These are phyloP conservation scores for Solanum peruvianum DNA, from an alignment of 257 asterid genomes.

Conservation along the genomic window DNA sequence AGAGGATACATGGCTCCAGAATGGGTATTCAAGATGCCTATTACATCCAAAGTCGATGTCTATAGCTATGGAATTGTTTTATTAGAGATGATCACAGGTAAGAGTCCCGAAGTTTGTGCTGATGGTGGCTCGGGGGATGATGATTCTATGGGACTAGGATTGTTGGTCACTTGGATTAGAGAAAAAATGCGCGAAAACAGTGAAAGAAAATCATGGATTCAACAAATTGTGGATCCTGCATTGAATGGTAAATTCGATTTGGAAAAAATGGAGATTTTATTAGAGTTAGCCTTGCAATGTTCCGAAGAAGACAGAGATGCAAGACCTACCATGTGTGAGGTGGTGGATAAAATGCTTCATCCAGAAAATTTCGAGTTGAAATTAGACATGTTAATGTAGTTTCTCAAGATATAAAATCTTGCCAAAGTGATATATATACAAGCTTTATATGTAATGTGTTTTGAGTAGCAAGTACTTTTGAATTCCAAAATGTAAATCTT, in stretches of 20 bases:
- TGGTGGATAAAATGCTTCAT: slow-evolving; percentile 10
- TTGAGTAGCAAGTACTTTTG: not conserved
- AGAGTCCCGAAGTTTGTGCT: not conserved
- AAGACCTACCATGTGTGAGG: slow-evolving; percentile 29
- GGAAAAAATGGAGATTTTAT: slow-evolving; percentile 6
- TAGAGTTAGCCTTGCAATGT: slow-evolving; percentile 20
- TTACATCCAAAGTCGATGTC: slow-evolving; percentile 36
- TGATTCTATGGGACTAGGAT: slow-evolving; percentile 1
- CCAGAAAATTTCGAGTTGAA: not conserved
- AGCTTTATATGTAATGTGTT: not conserved
- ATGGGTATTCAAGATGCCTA: slow-evolving; percentile 27
- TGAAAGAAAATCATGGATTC: not conserved
- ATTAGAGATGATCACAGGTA: slow-evolving; percentile 25
- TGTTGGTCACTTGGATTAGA: slow-evolving; percentile 17
- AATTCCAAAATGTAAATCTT: not conserved
- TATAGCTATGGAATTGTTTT: slow-evolving; percentile 34
- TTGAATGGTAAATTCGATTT: slow-evolving; percentile 7
- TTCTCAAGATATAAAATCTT: not conserved
- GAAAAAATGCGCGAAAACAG: slow-evolving; percentile 2
- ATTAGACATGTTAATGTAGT: not conserved
- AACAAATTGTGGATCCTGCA: slow-evolving; percentile 14
- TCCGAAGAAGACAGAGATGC: slow-evolving; percentile 17
- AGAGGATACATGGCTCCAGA: slow-evolving; percentile 50
- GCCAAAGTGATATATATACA: not conserved
- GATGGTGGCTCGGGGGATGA: not conserved